phyloP scores from a whole-genome alignment of 768 basidiomycete genomes.

The Suillus bovinus region DNA sequence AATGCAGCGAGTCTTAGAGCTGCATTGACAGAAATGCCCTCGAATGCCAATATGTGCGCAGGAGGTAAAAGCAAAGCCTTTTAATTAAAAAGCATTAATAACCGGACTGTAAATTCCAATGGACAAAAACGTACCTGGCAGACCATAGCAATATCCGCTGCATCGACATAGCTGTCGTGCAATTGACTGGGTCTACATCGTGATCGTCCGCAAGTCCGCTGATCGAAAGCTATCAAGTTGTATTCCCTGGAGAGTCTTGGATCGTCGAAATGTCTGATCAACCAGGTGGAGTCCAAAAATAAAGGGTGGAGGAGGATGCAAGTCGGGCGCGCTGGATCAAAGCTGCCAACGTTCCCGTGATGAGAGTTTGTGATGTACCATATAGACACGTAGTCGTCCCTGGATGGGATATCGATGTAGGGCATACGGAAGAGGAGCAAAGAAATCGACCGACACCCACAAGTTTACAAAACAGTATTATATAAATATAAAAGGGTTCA shows the following conservation, averaged over 20 bases:
- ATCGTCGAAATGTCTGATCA: constrained; percentile 66
- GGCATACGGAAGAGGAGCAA: constrained; percentile 51
- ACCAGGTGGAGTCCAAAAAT: constrained; percentile 70
- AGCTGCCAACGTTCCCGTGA: constrained; percentile 60
- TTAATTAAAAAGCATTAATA: background rate
- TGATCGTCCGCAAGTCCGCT: constrained; percentile 63
- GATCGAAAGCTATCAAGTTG: constrained; percentile 78
- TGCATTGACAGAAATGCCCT: constrained; percentile 53
- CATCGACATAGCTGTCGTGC: constrained; percentile 77
- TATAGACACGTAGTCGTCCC: constrained; percentile 68
- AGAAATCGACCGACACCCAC: constrained; percentile 5
- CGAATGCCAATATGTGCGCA: constrained; percentile 71
- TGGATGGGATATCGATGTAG: constrained; percentile 61
- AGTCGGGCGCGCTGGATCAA: constrained; percentile 65
- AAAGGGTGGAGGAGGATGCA: constrained; percentile 68
- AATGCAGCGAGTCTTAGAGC: constrained; percentile 65
- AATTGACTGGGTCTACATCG: constrained; percentile 49
- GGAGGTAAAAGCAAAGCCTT: constrained; percentile 66
- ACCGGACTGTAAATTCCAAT: background rate
- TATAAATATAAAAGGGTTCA: constrained; percentile 15
- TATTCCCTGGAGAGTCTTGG: constrained; percentile 54
- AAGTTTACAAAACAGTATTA: constrained; percentile 17
- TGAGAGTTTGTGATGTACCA: constrained; percentile 70
- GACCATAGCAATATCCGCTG: constrained; percentile 72
- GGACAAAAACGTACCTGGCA: constrained; percentile 48